A percentile compares a stretch with the other conserved stretches of the same genome.
Evolutionary conservation across 177 flowering plant species (phyloP).

Genomic region (Telopea speciosissima): DNA sequence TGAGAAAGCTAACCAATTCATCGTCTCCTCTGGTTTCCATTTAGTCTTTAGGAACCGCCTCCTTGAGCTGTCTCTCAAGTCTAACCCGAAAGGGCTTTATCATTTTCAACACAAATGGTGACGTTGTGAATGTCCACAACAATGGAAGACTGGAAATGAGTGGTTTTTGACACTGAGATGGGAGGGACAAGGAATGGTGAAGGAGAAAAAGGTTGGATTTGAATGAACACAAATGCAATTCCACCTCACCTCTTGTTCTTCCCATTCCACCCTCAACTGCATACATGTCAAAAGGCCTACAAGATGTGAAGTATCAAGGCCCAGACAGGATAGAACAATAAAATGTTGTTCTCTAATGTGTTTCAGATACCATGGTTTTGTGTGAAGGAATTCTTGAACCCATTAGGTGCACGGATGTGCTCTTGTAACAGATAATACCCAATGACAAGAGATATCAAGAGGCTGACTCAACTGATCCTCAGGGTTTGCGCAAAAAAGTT

Average conservation of each 20-base stretch:
- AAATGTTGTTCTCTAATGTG: conserved; percentile 57
- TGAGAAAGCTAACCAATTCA: too few relatives aligned
- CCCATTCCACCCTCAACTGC: conserved; percentile 1
- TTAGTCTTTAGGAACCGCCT: too few relatives aligned
- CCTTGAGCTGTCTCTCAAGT: conserved; percentile 31
- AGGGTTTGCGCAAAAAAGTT: conserved; percentile 49
- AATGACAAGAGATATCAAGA: conserved; percentile 55
- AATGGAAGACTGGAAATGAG: conserved; percentile 27
- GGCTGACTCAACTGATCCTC: conserved; percentile 45
- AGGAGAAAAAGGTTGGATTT: conserved; percentile 58
- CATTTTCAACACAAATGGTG: conserved; percentile 41
- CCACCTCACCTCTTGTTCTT: too few relatives aligned
- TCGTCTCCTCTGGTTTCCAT: too few relatives aligned
- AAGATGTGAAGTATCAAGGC: conserved; percentile 35
- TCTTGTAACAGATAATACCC: conserved; percentile 82
- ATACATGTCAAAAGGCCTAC: conserved; percentile 13
- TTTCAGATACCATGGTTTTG: conserved; percentile 64
- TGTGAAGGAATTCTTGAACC: conserved; percentile 84
- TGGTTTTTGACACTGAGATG: conserved; percentile 65
- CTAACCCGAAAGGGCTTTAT: conserved; percentile 32
- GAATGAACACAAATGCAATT: too few relatives aligned
- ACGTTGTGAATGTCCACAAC: conserved; percentile 35
- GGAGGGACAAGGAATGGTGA: conserved; percentile 23
- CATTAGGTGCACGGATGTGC: conserved; percentile 82
- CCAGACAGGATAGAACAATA: conserved; percentile 84